These are phyloP conservation scores for Boletales sp. DNA, from an alignment of 768 basidiomycete genomes.

Conservation along the genomic window DNA sequence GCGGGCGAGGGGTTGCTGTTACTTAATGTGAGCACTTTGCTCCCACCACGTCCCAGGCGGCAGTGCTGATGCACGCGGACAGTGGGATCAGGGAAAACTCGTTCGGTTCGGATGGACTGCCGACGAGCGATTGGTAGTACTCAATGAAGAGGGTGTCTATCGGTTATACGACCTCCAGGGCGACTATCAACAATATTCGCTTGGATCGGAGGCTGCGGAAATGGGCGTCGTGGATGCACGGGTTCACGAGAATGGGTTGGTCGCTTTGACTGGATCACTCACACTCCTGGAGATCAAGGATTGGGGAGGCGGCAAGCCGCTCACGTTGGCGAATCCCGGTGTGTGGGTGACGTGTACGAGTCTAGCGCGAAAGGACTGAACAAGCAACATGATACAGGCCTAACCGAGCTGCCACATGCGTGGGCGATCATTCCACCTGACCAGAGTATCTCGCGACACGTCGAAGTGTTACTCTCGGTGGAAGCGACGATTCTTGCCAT, in stretches of 20 bases:
- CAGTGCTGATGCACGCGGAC: conserved; percentile 15
- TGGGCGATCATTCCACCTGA: conserved; percentile 93
- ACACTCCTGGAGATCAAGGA: conserved; percentile 83
- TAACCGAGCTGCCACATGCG: conserved; percentile 75
- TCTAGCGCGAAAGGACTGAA: conserved; percentile 6
- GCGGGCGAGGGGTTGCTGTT: conserved; percentile 70
- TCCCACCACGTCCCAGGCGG: neutral
- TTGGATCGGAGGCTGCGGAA: conserved; percentile 80
- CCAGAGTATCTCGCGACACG: conserved; percentile 82
- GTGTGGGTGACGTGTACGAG: conserved; percentile 32
- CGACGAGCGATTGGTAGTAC: conserved; percentile 77
- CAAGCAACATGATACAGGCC: conserved; percentile 36
- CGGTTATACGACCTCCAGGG: conserved; percentile 85
- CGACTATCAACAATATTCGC: conserved; percentile 80
- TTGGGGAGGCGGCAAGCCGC: conserved; percentile 77
- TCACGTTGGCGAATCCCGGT: conserved; percentile 75
- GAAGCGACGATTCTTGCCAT: conserved; percentile 78
- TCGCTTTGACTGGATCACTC: conserved; percentile 76
- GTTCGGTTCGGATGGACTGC: conserved; percentile 79
- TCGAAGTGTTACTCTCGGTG: conserved; percentile 83
- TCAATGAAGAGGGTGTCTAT: conserved; percentile 92
- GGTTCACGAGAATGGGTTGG: conserved; percentile 83
- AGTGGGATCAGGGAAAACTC: conserved; percentile 93
- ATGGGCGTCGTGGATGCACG: conserved; percentile 81
- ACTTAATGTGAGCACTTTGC: conserved; percentile 62